Evolutionary conservation across 768 basidiomycete species (phyloP), one percentile per base, ranked within the genome.

Genomic region (Terana coerulea): DNA sequence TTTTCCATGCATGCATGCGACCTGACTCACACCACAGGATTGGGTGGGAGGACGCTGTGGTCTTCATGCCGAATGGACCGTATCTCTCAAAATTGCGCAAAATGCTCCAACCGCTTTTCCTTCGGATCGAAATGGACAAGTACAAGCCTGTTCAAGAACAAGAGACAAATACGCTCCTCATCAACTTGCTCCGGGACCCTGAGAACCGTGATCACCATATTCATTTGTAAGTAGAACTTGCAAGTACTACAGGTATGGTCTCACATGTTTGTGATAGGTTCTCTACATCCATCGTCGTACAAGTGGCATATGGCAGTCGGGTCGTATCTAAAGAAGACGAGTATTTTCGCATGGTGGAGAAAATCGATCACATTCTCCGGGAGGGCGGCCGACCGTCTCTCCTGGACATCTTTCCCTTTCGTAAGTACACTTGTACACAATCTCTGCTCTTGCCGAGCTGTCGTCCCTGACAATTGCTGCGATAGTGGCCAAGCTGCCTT

Each of bases 271-370:
- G n/a, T n/a, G n/a, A n/a, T n/a, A n/a, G n/a, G n/a, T n/a, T n/a
- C n/a, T n/a, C n/a, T n/a, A n/a, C n/a, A n/a, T n/a, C n/a, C n/a
- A n/a, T n/a, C n/a, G n/a, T n/a, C n/a, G n/a, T n/a, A n/a, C n/a
- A n/a, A n/a, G n/a, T n/a, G n/a, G n/a, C n/a, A n/a, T n/a, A n/a
- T n/a, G n/a, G n/a, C n/a, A n/a, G n/a, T n/a, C n/a, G n/a, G n/a
- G n/a, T n/a, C n/a, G n/a, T n/a, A n/a, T n/a, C n/a, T n/a, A n/a
- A n/a, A 10, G 59, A 69, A 12, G 68, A 69, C 51, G 33, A 59
- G 19, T 64, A 60, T 53, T 59, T 68, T 14, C 49, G 55, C n/a
- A 40, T 65, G 26, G 66, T 59, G 19, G 66, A 65, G 36, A 9
- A 24, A 7, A 36, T n/a, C n/a, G n/a, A n/a, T n/a, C n/a, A n/a